Evolutionary conservation across 305 asterid species (phyloP), one percentile per base, ranked within the genome.

Genomic region (Fraxinus greggii): DNA sequence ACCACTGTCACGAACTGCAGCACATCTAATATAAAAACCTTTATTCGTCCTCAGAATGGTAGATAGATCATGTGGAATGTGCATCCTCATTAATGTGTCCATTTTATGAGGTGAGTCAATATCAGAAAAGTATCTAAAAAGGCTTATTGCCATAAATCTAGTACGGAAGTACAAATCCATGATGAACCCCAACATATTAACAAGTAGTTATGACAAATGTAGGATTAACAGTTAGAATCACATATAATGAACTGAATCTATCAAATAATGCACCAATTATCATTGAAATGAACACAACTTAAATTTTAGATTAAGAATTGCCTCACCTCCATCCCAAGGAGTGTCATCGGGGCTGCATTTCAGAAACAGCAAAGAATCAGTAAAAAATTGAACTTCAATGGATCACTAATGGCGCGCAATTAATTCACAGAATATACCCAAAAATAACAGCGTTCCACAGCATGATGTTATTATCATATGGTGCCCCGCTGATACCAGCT

Each of bases 381-480:
- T 77, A 79, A 48, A 76, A 82, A 73, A 36, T 26, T 23, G 29
- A 33, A 36, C 9, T 54, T 78, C 48, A 3, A 61, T 24, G 26
- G 59, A 12, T 48, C 19, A 51, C 35, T 75, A 79, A 15, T 48
- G 63, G 56, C 73, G 76, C 72, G 10, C 73, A 84, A 24, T 48
- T 80, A 54, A 54, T 54, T 54, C 26, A 19, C 65, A 19, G 5
- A 38, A 8, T 76, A 76, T 87, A 93, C 98, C 97, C 97, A 72
- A 94, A 94, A 78, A 94, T 93, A 85, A 94, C 98, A 15, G 96
- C 97, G 48, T 94, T 94, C 97, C 98, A 94, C 32, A 93, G 92
- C 98, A 92, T 93, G 81, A 94, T 94, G 79, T 94, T 93, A 74
- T 86, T 91, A 40, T 92, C 97, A 38, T 87, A 85, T 0, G 97